Percentiles rank a stretch among this genome's conserved stretches.
These are phyloP conservation scores for Aspergillus baeticus DNA, from an alignment of 495 filamentous ascomycete species.

Conservation along the genomic window DNA sequence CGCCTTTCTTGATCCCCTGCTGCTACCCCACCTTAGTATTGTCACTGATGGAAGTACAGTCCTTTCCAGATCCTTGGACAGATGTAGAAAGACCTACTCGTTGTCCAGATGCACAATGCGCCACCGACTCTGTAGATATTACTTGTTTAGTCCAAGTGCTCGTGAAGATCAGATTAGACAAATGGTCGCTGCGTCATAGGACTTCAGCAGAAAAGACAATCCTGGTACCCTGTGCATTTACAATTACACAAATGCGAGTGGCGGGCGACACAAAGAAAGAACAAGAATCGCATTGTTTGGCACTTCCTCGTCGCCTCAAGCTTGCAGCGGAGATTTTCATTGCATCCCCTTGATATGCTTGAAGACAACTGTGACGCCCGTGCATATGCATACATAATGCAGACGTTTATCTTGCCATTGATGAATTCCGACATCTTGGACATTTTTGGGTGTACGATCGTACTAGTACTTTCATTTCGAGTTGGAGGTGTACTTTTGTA, in stretches of 20 bases:
- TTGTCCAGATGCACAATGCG: slow-evolving; percentile 12
- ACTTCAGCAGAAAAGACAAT: background rate
- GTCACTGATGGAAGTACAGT: too few species aligned
- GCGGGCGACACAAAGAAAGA: background rate
- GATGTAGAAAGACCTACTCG: background rate
- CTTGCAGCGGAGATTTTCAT: slow-evolving; percentile 3
- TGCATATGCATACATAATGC: slow-evolving; percentile 5
- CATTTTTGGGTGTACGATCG: background rate
- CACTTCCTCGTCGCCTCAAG: background rate
- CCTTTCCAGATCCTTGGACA: background rate
- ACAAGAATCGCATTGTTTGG: slow-evolving; percentile 5
- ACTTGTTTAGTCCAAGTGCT: background rate
- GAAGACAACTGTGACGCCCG: background rate
- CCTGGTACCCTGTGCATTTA: slow-evolving; percentile 4
- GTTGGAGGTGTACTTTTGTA: slow-evolving; percentile 1
- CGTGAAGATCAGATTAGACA: slow-evolving; percentile 11
- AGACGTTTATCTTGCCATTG: background rate
- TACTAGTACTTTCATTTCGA: background rate
- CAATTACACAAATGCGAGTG: slow-evolving; percentile 1
- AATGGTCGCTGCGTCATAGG: slow-evolving; percentile 1
- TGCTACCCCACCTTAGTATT: too few species aligned
- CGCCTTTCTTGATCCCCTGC: too few species aligned
- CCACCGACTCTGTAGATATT: slow-evolving; percentile 5
- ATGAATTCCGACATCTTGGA: too few species aligned
- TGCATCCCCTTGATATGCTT: background rate